These are phyloP conservation scores for Talaromyces marneffei DNA, from an alignment of 2,329 filamentous ascomycete species.

Conservation along the genomic window DNA sequence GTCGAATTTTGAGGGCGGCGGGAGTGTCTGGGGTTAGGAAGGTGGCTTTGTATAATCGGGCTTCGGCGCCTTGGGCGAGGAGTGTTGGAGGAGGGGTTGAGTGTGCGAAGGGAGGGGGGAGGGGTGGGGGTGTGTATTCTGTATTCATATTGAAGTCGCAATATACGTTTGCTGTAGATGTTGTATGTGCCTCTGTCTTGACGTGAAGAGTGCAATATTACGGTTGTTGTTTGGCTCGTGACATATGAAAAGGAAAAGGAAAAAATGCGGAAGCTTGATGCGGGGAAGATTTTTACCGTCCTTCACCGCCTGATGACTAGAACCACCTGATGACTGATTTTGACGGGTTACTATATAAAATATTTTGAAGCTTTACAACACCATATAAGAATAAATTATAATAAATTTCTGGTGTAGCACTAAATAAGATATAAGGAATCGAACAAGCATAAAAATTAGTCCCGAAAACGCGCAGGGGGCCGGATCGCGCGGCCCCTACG, in stretches of 20 bases:
- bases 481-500: no score
- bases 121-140: conserved; percentile 29
- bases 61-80: conserved; percentile 91
- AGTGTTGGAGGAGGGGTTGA: conserved; percentile 60
- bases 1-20: conserved; percentile 84
- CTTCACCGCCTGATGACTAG: no score
- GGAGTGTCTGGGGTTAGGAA: conserved; percentile 64
- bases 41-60: conserved; percentile 80
- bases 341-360: no score
- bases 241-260: not conserved
- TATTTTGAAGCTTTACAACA: no score
- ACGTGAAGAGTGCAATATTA: not conserved
- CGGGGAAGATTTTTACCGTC: conserved; percentile 7
- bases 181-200: no score
- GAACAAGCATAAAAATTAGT: no score
- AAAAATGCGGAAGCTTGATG: conserved; percentile 7
- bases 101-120: conserved; percentile 61
- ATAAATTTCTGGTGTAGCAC: no score
- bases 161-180: not conserved
- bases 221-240: not conserved
- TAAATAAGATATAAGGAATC: no score
- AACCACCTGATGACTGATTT: no score
- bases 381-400: no score
- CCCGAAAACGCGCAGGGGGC: no score
- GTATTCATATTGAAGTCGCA: not conserved